Conservation (phyloP, 495 filamentous ascomycete species). For the Pseudoneurospora amorphoporcata region DNA sequence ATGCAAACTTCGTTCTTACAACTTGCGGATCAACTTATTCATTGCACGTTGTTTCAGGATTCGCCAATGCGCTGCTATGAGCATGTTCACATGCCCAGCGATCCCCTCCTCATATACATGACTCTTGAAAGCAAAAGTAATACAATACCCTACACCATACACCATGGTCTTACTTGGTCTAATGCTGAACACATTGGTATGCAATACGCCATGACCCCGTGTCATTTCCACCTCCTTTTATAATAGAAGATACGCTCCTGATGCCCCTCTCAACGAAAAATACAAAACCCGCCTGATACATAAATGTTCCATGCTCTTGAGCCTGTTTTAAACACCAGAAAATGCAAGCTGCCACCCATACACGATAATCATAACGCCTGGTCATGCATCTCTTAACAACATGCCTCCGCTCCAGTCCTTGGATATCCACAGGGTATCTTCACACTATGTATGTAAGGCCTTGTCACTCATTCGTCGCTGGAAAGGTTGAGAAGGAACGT, state of each 20-base stretch:
- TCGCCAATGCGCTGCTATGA: neutral
- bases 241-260: neutral
- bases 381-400: neutral
- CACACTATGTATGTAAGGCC: neutral
- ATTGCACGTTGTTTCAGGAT: neutral
- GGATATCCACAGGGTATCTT: neutral
- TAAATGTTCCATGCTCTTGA: neutral
- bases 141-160: neutral
- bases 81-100: neutral
- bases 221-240: neutral
- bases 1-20: neutral
- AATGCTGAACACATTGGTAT: neutral
- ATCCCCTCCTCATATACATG: neutral
- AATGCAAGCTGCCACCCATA: neutral
- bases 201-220: neutral
- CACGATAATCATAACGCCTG: neutral
- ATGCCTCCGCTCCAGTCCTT: neutral
- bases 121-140: neutral
- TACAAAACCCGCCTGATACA: neutral
- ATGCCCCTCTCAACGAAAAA: neutral
- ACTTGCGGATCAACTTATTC: neutral
- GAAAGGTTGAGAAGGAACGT: neutral
- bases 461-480: neutral
- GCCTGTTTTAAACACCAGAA: neutral
- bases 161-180: neutral